phyloP scores from a whole-genome alignment of 169 alveolate species.

The Perkinsus chesapeaki region DNA sequence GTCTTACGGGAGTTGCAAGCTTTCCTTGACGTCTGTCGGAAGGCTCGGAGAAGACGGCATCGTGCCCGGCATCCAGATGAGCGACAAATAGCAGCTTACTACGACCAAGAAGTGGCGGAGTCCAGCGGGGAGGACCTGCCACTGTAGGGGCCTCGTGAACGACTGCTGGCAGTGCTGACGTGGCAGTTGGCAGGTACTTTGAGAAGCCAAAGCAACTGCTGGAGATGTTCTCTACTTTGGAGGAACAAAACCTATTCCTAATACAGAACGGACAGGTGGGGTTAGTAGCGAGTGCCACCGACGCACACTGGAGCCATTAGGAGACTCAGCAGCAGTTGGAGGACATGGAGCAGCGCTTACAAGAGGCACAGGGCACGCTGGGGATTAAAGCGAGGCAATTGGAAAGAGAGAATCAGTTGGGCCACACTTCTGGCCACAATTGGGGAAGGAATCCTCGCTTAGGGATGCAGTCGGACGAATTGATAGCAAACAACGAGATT shows the following conservation, averaged over 20 bases:
- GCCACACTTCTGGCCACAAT: not conserved
- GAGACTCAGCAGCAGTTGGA: not conserved
- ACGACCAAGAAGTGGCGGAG: not conserved
- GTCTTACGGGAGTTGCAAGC: not conserved
- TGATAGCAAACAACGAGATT: not conserved
- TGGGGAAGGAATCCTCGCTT: not conserved
- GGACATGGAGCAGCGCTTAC: not conserved
- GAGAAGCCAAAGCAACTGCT: conserved; percentile 50
- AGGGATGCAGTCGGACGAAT: not conserved
- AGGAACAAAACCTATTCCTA: conserved; percentile 46
- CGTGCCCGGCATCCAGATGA: not conserved
- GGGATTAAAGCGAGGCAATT: not conserved
- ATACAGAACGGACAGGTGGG: conserved; percentile 46
- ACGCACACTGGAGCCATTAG: too few relatives aligned
- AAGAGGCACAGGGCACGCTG: not conserved
- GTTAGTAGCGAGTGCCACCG: not conserved
- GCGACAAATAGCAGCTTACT: not conserved
- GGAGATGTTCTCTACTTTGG: conserved; percentile 40
- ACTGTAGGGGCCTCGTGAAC: not conserved
- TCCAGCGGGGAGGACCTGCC: not conserved
- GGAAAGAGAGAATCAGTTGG: not conserved
- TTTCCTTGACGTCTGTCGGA: not conserved
- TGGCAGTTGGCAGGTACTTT: conserved; percentile 33
- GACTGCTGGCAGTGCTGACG: conserved; percentile 13
- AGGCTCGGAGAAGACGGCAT: not conserved